Base-by-base conservation (phyloP, 192 early-diverging fungal species). In the Dispira parvispora region DNA sequence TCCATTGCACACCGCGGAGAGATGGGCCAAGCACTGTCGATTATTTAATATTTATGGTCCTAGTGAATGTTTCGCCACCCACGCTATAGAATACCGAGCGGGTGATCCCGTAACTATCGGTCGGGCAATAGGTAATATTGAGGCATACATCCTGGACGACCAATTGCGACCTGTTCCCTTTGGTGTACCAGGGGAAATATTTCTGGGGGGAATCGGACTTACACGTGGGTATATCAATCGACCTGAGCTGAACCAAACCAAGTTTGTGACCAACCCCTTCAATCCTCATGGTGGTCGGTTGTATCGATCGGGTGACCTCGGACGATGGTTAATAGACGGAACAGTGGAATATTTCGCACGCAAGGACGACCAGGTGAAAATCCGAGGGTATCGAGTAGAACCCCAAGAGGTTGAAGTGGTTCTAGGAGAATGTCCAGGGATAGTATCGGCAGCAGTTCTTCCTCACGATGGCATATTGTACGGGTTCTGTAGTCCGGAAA, bases 231-330 rank as follows among this genome's bases (percentile, higher is more conserved):
- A 61, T n/a, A 5, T 61, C 43, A 43, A 61, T 42, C 58, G 42
- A 16, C 38, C 43, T 21, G 58, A 76, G 20, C 64, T 76, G 5
- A 71, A 71, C 44, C 26, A 52, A 8, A 63, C 64, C 32, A 68
- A 73, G 9, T 58, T 76, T n/a, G 68, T 76, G 23, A 61, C 54
- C 18, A 68, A 71, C 56, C 72, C 69, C 6, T 76, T 74, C 45
- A 43, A 21, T n/a, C 25, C 13, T 3, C 3, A 38, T 38, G 32
- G 32, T 38, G 66, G 45, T 14, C 42, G 65, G 3, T 64, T 75
- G 63, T 75, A 69, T 62, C 67, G 50, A 27, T 62, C 70, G 20
- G 70, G 70, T 25, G 73, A 75, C 43, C 44, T 75, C 2, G 69
- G 42, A 0, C 49, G 60, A 11, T 69, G 66, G 50, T 63, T 71